These are phyloP conservation scores for Crucihimalaya himalaica DNA, from an alignment of 345 rosid genomes.

Conservation along the genomic window DNA sequence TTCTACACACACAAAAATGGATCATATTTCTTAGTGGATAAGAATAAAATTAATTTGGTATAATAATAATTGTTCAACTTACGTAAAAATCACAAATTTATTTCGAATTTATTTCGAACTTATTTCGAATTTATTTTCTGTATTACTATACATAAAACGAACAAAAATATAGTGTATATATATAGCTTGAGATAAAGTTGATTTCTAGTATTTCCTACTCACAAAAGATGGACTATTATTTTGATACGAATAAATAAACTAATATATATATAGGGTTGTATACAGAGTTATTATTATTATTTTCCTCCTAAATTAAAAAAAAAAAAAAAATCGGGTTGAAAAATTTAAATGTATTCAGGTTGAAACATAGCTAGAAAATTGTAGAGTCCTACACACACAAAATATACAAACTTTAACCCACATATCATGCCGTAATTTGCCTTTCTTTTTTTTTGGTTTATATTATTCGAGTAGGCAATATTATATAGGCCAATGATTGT, in stretches of 20 bases:
- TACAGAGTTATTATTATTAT: not conserved
- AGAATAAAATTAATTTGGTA: not conserved
- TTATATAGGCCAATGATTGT: constrained; percentile 33
- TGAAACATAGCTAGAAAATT: not conserved
- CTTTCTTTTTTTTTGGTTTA: not conserved
- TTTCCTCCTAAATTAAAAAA: not conserved
- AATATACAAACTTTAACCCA: not conserved
- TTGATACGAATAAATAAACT: not conserved
- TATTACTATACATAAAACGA: not conserved
- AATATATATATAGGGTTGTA: not conserved
- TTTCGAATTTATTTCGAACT: not conserved
- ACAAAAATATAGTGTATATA: not conserved
- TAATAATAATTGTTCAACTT: not conserved
- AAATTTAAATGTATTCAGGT: not conserved
- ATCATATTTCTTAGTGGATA: constrained; percentile 8
- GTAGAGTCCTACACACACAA: not conserved
- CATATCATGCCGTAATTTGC: constrained; percentile 23
- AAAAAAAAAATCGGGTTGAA: not conserved
- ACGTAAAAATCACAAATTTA: not conserved
- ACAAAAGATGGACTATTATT: not conserved
- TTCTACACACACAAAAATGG: not conserved
- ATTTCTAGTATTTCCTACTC: not conserved
- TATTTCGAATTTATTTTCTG: not conserved
- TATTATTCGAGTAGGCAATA: not conserved
- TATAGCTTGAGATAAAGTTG: not conserved